Percentiles rank a stretch among this genome's conserved stretches.
Evolutionary conservation across 306 rosid species (phyloP).

Genomic region (Bauhinia variegata): DNA sequence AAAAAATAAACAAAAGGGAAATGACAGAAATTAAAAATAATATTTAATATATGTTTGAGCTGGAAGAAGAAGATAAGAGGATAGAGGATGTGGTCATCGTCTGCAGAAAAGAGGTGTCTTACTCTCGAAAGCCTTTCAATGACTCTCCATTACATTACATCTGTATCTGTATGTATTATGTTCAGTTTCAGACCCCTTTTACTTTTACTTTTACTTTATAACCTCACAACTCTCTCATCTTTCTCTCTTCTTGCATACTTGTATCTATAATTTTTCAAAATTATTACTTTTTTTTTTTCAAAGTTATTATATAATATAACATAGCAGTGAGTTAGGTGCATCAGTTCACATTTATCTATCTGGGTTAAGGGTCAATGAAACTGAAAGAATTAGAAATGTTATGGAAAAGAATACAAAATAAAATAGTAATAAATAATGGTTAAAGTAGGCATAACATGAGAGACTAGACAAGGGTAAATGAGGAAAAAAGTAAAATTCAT

Average conservation of each 20-base stretch:
- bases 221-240: too few relatives aligned
- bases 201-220: constrained; percentile 12
- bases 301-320: too few relatives aligned
- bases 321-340: too few relatives aligned
- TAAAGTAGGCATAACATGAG: not conserved
- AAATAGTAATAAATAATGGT: too few relatives aligned
- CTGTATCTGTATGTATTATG: constrained; percentile 32
- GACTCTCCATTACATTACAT: constrained; percentile 35
- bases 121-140: constrained; percentile 43
- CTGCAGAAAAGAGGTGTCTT: constrained; percentile 57
- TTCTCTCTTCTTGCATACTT: too few relatives aligned
- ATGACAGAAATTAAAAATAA: constrained; percentile 6
- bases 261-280: too few relatives aligned
- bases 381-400: too few relatives aligned
- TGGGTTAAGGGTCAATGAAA: too few relatives aligned
- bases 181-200: constrained; percentile 33
- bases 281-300: too few relatives aligned
- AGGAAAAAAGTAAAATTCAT: too few relatives aligned
- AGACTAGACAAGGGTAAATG: not conserved
- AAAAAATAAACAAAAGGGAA: not conserved
- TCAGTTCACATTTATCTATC: too few relatives aligned
- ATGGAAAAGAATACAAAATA: too few relatives aligned
- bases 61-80: constrained; percentile 35
- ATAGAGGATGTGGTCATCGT: constrained; percentile 72
- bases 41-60: not conserved